Evolutionary conservation across 371 early-diverging fungal genomes (phyloP).

Genomic region (Rhizopus stolonifer): DNA sequence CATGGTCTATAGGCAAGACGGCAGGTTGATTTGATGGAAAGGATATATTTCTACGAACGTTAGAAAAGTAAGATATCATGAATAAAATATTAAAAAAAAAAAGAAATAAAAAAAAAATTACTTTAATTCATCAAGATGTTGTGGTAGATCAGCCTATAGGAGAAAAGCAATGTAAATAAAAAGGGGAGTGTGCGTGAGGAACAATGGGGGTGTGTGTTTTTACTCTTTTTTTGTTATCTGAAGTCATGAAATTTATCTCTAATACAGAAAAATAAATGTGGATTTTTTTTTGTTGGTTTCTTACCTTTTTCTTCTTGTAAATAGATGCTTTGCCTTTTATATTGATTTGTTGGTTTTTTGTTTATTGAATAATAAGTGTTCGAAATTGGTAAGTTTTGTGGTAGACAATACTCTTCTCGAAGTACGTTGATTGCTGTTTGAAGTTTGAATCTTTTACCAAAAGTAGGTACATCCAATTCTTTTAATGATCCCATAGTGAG

Average conservation of each 20-base stretch:
- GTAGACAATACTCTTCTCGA: constrained; percentile 35
- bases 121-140: background rate
- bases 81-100: background rate
- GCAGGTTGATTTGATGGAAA: constrained; percentile 2
- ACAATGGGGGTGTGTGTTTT: background rate
- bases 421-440: constrained; percentile 59
- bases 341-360: background rate
- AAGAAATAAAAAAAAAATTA: background rate
- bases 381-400: background rate
- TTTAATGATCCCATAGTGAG: constrained; percentile 64
- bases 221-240: background rate
- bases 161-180: background rate
- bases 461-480: constrained; percentile 65
- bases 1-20: constrained; percentile 15
- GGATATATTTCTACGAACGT: background rate
- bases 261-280: background rate
- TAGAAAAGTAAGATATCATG: background rate
- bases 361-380: too few relatives aligned
- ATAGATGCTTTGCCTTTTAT: background rate
- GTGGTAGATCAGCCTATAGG: background rate
- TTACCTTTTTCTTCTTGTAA: background rate
- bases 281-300: too few relatives aligned
- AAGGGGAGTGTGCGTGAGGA: background rate
- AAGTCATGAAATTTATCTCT: background rate
- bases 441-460: constrained; percentile 69